Conservation (phyloP, 2,329 filamentous ascomycete genomes). For the Trichophyton benhamiae region DNA sequence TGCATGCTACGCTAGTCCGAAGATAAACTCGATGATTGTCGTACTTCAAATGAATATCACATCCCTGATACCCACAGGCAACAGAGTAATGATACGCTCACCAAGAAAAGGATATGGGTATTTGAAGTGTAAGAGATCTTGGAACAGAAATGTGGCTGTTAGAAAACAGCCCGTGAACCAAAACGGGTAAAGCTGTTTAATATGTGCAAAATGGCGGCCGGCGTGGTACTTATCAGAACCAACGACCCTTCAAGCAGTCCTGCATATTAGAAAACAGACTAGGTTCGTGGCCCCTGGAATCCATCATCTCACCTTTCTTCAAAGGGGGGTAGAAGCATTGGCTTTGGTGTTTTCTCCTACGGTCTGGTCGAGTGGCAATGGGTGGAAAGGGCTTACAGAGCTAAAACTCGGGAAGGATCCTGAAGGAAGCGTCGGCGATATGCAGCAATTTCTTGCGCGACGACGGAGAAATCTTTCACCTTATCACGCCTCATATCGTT, state of each 20-base stretch:
- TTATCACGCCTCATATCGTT: conserved; percentile 38
- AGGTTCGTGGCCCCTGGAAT: background rate
- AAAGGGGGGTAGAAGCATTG: background rate
- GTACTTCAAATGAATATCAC: background rate
- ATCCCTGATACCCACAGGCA: background rate
- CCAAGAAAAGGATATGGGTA: conserved; percentile 1
- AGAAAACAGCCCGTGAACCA: background rate
- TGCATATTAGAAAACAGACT: background rate
- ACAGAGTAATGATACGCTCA: background rate
- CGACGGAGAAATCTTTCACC: conserved; percentile 39
- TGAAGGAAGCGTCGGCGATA: conserved; percentile 40
- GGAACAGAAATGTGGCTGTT: background rate
- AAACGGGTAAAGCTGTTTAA: background rate
- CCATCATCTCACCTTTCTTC: background rate
- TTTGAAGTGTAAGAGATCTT: background rate
- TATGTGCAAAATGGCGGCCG: background rate
- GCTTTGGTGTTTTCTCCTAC: background rate
- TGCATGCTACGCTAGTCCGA: background rate
- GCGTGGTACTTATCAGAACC: background rate
- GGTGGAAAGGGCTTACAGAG: conserved; percentile 24
- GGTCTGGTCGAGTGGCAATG: background rate
- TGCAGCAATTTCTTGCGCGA: conserved; percentile 38
- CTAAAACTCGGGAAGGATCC: conserved; percentile 35
- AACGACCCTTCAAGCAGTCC: background rate
- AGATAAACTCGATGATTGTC: background rate